Conservation (phyloP, 164 flowering plant species). For the Amborella trichopoda region DNA sequence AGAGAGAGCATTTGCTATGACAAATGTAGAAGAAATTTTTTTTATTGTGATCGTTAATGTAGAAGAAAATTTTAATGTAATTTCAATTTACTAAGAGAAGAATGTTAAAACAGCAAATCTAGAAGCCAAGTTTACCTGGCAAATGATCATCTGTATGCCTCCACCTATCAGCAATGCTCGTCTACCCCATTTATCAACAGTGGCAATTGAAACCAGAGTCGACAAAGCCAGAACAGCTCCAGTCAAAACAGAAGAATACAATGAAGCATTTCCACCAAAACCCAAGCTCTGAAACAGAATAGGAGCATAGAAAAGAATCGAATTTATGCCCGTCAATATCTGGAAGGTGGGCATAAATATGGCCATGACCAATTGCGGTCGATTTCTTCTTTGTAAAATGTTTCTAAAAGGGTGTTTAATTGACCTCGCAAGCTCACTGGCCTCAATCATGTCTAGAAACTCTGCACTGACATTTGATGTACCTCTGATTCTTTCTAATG, state of each 20-base stretch:
- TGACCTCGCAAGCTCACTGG: slow-evolving; percentile 79
- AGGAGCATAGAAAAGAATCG: slow-evolving; percentile 86
- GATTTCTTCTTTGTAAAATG: slow-evolving; percentile 46
- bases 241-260: slow-evolving; percentile 77
- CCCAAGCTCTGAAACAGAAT: slow-evolving; percentile 87
- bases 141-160: slow-evolving; percentile 69
- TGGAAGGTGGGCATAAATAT: slow-evolving; percentile 80
- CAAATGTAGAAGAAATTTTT: too few species aligned
- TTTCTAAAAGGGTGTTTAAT: slow-evolving; percentile 75
- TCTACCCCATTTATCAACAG: slow-evolving; percentile 70
- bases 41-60: too few species aligned
- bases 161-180: slow-evolving; percentile 62
- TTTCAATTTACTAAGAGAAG: too few species aligned
- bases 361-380: slow-evolving; percentile 85
- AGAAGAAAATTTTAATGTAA: too few species aligned
- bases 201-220: slow-evolving; percentile 65
- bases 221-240: slow-evolving; percentile 80
- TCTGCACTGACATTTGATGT: slow-evolving; percentile 61
- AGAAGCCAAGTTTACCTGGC: slow-evolving; percentile 48
- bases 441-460: slow-evolving; percentile 71
- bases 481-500: slow-evolving; percentile 69
- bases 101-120: too few species aligned
- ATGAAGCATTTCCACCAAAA: slow-evolving; percentile 56
- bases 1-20: background rate
- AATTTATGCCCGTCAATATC: slow-evolving; percentile 81